Evolutionary conservation across 805 yeast genomes (phyloP).

Genomic region (Cyberlindnera suaveolens): DNA sequence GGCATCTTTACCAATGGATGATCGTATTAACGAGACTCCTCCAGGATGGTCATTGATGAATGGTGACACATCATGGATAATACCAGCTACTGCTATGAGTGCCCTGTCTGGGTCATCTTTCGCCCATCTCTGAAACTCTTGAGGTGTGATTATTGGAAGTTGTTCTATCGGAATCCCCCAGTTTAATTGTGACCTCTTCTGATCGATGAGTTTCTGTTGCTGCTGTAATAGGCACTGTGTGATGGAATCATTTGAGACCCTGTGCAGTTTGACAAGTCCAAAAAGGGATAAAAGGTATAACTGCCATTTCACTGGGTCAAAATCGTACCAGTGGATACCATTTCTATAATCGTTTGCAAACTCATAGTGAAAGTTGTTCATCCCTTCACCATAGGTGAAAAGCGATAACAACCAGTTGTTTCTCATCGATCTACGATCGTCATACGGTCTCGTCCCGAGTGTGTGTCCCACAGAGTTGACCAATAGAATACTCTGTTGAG

Average conservation of each 20-base stretch:
- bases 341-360: constrained; percentile 87
- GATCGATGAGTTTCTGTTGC: constrained; percentile 74
- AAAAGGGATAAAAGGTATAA: constrained; percentile 40
- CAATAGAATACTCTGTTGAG: constrained; percentile 76
- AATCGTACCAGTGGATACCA: constrained; percentile 63
- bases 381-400: constrained; percentile 85
- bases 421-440: constrained; percentile 66
- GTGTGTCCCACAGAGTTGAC: constrained; percentile 82
- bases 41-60: constrained; percentile 94
- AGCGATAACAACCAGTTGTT: constrained; percentile 56
- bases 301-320: constrained; percentile 84
- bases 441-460: constrained; percentile 68
- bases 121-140: constrained; percentile 38
- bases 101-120: constrained; percentile 44
- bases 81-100: constrained; percentile 79
- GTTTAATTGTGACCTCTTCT: constrained; percentile 68
- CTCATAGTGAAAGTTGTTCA: constrained; percentile 92
- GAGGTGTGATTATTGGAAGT: constrained; percentile 61
- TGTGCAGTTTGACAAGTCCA: constrained; percentile 55
- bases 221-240: constrained; percentile 74
- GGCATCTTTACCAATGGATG: constrained; percentile 90
- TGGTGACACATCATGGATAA: constrained; percentile 89
- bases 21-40: constrained; percentile 68
- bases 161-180: constrained; percentile 95
- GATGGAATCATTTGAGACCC: constrained; percentile 38